Conservation (phyloP, 1,284 basidiomycete genomes). For the Puccinia sorghi region DNA sequence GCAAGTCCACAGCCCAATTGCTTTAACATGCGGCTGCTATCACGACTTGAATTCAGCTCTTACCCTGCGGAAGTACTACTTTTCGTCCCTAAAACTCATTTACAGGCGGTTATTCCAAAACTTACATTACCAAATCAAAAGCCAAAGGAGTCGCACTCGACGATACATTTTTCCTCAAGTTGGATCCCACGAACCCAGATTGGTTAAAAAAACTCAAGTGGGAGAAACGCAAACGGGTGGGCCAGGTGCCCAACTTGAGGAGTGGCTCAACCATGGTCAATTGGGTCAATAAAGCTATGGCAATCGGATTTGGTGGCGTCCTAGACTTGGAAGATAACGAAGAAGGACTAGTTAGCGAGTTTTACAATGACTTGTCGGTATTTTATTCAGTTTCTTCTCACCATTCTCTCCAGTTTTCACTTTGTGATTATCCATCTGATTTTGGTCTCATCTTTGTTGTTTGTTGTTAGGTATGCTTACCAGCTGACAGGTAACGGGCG, state of each 20-base stretch:
- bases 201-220: constrained; percentile 68
- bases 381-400: not conserved
- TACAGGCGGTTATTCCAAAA: constrained; percentile 78
- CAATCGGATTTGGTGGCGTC: constrained; percentile 86
- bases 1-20: constrained; percentile 58
- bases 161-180: constrained; percentile 85
- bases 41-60: not conserved
- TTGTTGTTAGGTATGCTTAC: constrained; percentile 70
- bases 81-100: not conserved
- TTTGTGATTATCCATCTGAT: not conserved
- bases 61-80: not conserved
- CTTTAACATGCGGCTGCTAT: not conserved
- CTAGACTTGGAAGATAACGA: constrained; percentile 84
- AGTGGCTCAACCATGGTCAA: constrained; percentile 78
- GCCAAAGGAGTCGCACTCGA: constrained; percentile 83
- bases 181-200: constrained; percentile 50
- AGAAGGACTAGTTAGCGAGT: constrained; percentile 78
- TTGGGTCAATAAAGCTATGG: constrained; percentile 68
- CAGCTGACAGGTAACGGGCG: constrained; percentile 73
- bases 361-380: constrained; percentile 65
- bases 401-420: not conserved
- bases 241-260: constrained; percentile 61
- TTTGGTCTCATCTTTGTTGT: not conserved
- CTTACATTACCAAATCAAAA: constrained; percentile 75
- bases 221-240: constrained; percentile 78